Conservation (phyloP, 1,139 yeast species). For the Scheffersomyces quercinus region DNA sequence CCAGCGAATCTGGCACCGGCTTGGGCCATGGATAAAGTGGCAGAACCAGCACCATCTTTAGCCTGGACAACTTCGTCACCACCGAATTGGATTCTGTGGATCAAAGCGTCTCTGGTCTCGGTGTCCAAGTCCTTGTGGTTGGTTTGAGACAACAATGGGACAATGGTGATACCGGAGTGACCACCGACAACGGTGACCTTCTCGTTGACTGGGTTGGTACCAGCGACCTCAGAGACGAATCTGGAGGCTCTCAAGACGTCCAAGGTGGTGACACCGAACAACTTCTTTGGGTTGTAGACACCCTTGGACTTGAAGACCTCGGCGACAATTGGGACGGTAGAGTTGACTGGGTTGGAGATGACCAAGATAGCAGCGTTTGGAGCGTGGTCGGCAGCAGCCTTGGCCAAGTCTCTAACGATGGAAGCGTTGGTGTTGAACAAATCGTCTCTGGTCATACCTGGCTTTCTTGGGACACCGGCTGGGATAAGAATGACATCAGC, state of each 20-base stretch:
- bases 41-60: conserved; percentile 92
- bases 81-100: conserved; percentile 91
- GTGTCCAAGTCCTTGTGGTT: conserved; percentile 48
- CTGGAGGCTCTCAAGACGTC: conserved; percentile 90
- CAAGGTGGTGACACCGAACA: conserved; percentile 91
- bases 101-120: conserved; percentile 65
- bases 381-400: conserved; percentile 69
- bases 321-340: conserved; percentile 91
- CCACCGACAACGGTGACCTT: conserved; percentile 91
- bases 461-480: conserved; percentile 97
- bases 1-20: conserved; percentile 84
- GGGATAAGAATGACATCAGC: conserved; percentile 85
- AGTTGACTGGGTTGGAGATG: conserved; percentile 94
- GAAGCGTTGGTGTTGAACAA: conserved; percentile 91
- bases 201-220: conserved; percentile 58
- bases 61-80: conserved; percentile 98
- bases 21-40: conserved; percentile 95
- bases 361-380: conserved; percentile 77
- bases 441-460: conserved; percentile 98
- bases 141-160: conserved; percentile 78
- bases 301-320: conserved; percentile 78
- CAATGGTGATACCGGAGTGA: conserved; percentile 94
- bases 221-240: conserved; percentile 44
- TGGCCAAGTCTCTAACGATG: conserved; percentile 81
- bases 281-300: conserved; percentile 73